A percentile compares a stretch with the other conserved stretches of the same genome.
phyloP scores from a whole-genome alignment of 2,329 filamentous ascomycete species.

The Fragosphaeria purpurea region DNA sequence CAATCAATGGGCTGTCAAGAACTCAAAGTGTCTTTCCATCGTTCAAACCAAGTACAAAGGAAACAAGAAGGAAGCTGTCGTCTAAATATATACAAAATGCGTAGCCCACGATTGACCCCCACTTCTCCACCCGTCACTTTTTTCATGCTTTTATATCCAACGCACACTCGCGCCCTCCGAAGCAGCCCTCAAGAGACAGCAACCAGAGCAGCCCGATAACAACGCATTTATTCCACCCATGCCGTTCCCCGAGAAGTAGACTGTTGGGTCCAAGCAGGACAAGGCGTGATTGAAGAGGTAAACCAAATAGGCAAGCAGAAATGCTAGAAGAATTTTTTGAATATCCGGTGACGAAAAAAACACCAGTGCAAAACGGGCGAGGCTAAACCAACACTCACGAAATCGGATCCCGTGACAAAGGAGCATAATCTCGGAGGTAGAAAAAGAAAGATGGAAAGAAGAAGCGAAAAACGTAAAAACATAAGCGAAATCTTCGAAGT shows the following conservation, averaged over 20 bases:
- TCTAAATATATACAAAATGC: too few species aligned
- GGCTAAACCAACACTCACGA: constrained; percentile 9
- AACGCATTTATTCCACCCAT: background rate
- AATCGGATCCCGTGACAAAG: constrained; percentile 11
- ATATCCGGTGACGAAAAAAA: background rate
- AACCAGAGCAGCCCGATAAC: background rate
- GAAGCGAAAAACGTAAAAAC: constrained; percentile 11
- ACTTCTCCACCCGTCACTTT: background rate
- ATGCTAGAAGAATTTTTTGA: background rate
- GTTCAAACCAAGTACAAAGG: constrained; percentile 6
- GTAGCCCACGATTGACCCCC: too few species aligned
- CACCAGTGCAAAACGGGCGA: constrained; percentile 1
- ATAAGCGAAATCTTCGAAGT: constrained; percentile 4
- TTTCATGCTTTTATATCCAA: constrained; percentile 3
- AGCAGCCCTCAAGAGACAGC: too few species aligned
- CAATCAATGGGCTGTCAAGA: too few species aligned
- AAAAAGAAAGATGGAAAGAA: constrained; percentile 7
- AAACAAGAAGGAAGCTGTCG: constrained; percentile 1
- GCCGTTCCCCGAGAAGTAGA: constrained; percentile 3
- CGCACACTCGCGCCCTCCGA: background rate
- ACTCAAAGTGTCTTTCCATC: background rate
- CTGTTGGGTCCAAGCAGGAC: background rate
- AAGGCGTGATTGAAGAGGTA: constrained; percentile 1
- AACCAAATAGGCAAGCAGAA: constrained; percentile 4
- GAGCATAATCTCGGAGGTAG: constrained; percentile 3